Evolutionary conservation across 164 flowering plant genomes (phyloP), one percentile per base, ranked within the genome.

Genomic region (Paratinospora sagittata): DNA sequence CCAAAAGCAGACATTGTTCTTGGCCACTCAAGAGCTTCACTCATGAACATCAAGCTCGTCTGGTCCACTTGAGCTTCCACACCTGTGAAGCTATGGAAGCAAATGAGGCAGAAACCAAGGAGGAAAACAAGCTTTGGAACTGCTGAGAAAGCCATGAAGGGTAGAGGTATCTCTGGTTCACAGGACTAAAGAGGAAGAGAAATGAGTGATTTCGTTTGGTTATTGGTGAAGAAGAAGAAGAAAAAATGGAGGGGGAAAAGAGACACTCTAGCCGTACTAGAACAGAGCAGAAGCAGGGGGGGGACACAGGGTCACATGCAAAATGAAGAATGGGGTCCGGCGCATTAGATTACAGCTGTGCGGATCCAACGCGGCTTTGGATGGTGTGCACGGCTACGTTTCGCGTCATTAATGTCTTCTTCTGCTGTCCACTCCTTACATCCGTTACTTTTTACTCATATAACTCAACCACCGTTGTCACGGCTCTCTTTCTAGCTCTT

Each of bases 11-110:
- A 67, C 70, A 36, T 65, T 0, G 74, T 19, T 11, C 80, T 4
- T 8, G 79, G 81, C 82, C 83, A 83, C 30, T 78, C 84, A 0
- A 81, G 67, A 8, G 78, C 72, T n/a, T 79, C 84, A 0, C 61
- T 67, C 57, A 74, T 47, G 0, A 82, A 73, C 65, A 75, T 75
- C 45, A 78, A 34, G 75, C 72, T 66, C 2, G 79, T 16, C 9
- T 76, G 78, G 1, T 76, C 81, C 6, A 78, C 43, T n/a, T 81
- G 86, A 17, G 82, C 73, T 34, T 9, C 33, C 6, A 58, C 72
- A 45, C 27, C 6, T 3, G 66, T 11, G n/a, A n/a, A n/a, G n/a
- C n/a, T n/a, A 24, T 24, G 10, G 33, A 34, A 23, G 19, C 1
- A 57, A 49, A 3, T 52, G 21, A 26, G 24, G 37, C 66, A 23